phyloP scores from a whole-genome alignment of 1,284 basidiomycete species.

The Leccinum subspadiceum region DNA sequence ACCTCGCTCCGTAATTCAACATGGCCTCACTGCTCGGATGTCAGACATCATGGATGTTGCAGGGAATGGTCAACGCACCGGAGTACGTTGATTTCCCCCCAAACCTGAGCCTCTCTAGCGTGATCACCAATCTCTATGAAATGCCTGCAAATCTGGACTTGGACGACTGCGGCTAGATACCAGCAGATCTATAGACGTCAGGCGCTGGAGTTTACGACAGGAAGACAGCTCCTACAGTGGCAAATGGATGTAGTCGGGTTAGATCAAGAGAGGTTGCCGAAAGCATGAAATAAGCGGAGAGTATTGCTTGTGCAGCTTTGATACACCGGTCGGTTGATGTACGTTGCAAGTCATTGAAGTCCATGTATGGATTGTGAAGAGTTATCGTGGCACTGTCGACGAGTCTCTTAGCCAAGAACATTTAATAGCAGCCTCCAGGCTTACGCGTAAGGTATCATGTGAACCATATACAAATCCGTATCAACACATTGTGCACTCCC shows the following conservation, averaged over 20 bases:
- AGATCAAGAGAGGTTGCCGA: constrained; percentile 76
- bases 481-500: constrained; percentile 57
- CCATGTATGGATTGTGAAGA: constrained; percentile 76
- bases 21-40: constrained; percentile 61
- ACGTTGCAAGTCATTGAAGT: constrained; percentile 63
- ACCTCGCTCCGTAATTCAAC: constrained; percentile 72
- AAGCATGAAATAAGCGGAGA: constrained; percentile 70
- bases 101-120: constrained; percentile 67
- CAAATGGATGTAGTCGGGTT: constrained; percentile 76
- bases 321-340: constrained; percentile 70
- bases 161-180: constrained; percentile 82
- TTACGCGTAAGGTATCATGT: constrained; percentile 79
- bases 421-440: constrained; percentile 18
- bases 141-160: constrained; percentile 80
- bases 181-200: constrained; percentile 68
- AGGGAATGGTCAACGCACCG: constrained; percentile 43
- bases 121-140: constrained; percentile 74
- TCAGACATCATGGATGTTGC: constrained; percentile 11
- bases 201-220: constrained; percentile 9
- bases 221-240: constrained; percentile 52
- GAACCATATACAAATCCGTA: constrained; percentile 81
- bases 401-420: constrained; percentile 8
- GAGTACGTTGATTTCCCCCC: constrained; percentile 81
- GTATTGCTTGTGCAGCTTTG: constrained; percentile 66
- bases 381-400: constrained; percentile 72